Evolutionary conservation across 352 stramenopile genomes (phyloP), one percentile per base, ranked within the genome.

Genomic region (Pythium brassicae): DNA sequence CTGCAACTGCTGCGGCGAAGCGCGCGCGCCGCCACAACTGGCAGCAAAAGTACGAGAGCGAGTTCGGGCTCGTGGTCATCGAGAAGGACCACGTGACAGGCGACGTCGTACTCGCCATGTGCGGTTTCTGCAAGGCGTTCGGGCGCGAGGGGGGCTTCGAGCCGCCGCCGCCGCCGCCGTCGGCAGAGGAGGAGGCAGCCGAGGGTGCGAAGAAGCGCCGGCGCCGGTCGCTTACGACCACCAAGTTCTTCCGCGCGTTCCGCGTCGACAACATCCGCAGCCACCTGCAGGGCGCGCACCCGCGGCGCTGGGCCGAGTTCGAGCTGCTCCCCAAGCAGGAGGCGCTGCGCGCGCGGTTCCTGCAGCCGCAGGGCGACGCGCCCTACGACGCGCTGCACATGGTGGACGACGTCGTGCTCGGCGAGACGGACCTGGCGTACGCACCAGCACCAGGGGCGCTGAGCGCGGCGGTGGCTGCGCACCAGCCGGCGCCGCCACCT

Each of bases 241-340:
- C 78, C 59, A 94, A 94, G 72, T 94, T 92, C 62, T 94, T 94
- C 62, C 81, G 83, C 27, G 72, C 83, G 5, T 94, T 91, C 59
- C 79, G 83, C 14, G 76, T 94, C 14, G 83, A 94, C 69, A 94
- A 94, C 56, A 92, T 94, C 62, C 83, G 83, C 45, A 94, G 81
- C 65, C 83, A 94, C 50, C 49, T 94, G 61, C 77, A 84, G n/a
- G 76, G 78, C 22, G 79, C 83, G 17, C 81, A 92, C 49, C 83
- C 81, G 26, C 71, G 78, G 2, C 81, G 81, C 15, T 94, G 83
- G 83, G 66, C 72, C 10, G 81, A 91, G 54, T 94, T 86, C 53
- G 79, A 94, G 50, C 61, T 86, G 63, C 75, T 94, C 10, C 81
- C 83, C 7, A 94, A 94, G 69, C 78, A 89, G 53, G 79, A 86